These are phyloP conservation scores for Ministeria vibrans DNA, from an alignment of 78 protist species.

Conservation along the genomic window DNA sequence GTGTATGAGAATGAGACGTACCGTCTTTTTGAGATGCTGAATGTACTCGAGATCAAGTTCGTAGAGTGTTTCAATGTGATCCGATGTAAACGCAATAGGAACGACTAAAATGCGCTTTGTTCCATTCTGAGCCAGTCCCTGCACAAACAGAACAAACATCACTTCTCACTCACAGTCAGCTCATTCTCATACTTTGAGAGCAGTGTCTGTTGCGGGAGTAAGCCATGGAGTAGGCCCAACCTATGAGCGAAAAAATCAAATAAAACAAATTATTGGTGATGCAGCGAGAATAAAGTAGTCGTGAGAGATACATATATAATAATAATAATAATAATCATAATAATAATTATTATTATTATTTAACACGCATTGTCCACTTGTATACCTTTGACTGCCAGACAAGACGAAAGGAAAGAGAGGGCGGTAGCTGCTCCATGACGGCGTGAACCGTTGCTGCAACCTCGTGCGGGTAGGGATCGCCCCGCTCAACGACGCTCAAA, in stretches of 20 bases:
- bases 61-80: conserved; percentile 82
- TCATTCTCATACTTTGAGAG: neutral
- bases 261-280: too few relatives aligned
- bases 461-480: conserved; percentile 70
- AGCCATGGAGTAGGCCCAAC: too few relatives aligned
- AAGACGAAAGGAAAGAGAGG: conserved; percentile 32
- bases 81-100: conserved; percentile 79
- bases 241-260: too few relatives aligned
- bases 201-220: conserved; percentile 23
- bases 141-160: conserved; percentile 2
- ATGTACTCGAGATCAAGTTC: conserved; percentile 69
- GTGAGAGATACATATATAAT: too few relatives aligned
- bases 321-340: too few relatives aligned
- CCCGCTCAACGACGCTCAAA: conserved; percentile 64
- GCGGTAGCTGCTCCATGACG: conserved; percentile 38
- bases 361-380: too few relatives aligned
- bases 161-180: neutral
- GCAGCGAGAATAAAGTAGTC: too few relatives aligned
- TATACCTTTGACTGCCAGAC: conserved; percentile 79
- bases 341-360: too few relatives aligned
- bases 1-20: too few relatives aligned
- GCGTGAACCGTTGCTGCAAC: conserved; percentile 48
- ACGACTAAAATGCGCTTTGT: conserved; percentile 31
- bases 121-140: conserved; percentile 37
- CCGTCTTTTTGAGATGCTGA: neutral